Percentiles rank a stretch among this genome's conserved stretches.
Conservation (phyloP, 2,329 filamentous ascomycete genomes). For the Cytospora chrysosperma region DNA sequence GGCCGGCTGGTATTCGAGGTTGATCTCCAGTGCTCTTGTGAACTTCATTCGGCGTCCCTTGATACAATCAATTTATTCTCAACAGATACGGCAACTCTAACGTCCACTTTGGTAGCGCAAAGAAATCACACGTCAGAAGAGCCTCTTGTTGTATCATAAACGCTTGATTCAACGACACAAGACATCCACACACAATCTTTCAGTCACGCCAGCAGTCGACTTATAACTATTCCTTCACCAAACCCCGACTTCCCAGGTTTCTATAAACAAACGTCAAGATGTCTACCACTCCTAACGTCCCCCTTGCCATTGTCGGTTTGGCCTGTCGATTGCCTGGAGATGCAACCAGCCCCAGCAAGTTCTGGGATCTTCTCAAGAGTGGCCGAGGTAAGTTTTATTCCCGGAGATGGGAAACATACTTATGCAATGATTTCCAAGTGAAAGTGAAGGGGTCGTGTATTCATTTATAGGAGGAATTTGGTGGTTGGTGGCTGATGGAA, state of each 20-base stretch:
- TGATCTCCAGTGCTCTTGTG: conserved; percentile 20
- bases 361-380: conserved; percentile 47
- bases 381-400: conserved; percentile 44
- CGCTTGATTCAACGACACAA: conserved; percentile 7
- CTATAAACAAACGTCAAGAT: conserved; percentile 4
- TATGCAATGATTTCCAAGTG: conserved; percentile 27
- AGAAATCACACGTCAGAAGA: conserved; percentile 17
- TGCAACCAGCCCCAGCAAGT: conserved; percentile 40
- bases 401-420: too few relatives aligned
- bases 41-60: conserved; percentile 13
- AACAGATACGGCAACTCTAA: conserved; percentile 6
- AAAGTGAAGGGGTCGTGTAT: not conserved
- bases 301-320: conserved; percentile 42
- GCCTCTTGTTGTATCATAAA: conserved; percentile 2
- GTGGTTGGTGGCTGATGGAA: not conserved
- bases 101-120: conserved; percentile 22
- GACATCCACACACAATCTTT: conserved; percentile 13
- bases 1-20: conserved; percentile 1
- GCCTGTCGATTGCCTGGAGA: conserved; percentile 49
- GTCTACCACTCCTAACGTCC: conserved; percentile 19
- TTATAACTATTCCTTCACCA: not conserved
- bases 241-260: not conserved
- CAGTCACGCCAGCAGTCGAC: not conserved
- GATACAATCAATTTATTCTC: conserved; percentile 6
- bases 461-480: too few relatives aligned